Evolutionary conservation across 805 yeast genomes (phyloP).

Genomic region (Kazachstania martiniae): DNA sequence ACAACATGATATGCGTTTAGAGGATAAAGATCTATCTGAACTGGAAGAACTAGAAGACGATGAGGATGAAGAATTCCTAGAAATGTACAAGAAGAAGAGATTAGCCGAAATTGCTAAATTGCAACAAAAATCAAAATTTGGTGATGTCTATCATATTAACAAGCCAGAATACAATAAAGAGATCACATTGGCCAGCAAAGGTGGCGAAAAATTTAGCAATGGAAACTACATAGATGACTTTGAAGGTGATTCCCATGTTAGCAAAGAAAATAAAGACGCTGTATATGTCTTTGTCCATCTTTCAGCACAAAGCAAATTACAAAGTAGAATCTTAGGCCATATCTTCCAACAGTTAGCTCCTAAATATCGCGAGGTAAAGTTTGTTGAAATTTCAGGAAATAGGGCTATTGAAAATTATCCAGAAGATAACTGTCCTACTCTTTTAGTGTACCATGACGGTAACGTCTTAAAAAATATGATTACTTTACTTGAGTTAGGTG

Average conservation of each 20-base stretch:
- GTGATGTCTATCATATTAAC: conserved; percentile 64
- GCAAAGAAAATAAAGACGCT: conserved; percentile 19
- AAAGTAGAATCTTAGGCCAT: conserved; percentile 59
- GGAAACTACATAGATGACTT: background rate
- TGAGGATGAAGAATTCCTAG: conserved; percentile 84
- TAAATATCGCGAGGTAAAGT: conserved; percentile 71
- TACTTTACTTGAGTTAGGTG: conserved; percentile 75
- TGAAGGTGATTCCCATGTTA: conserved; percentile 1
- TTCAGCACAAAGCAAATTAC: conserved; percentile 55
- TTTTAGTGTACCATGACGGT: conserved; percentile 68
- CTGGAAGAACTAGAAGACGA: conserved; percentile 83
- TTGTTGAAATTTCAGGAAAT: conserved; percentile 83
- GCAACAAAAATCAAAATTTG: conserved; percentile 49
- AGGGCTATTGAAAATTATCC: conserved; percentile 93
- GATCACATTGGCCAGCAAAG: conserved; percentile 69
- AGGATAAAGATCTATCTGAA: conserved; percentile 66
- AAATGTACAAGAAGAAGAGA: conserved; percentile 65
- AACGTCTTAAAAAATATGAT: conserved; percentile 72
- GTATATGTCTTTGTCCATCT: conserved; percentile 68
- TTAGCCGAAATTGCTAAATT: conserved; percentile 60
- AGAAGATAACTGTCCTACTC: conserved; percentile 80
- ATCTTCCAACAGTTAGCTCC: conserved; percentile 49
- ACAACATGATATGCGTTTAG: conserved; percentile 78
- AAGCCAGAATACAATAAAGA: conserved; percentile 84
- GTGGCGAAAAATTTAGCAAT: conserved; percentile 4